Conservation (phyloP, 257 asterid species). For the Galeopsis tetrahit region DNA sequence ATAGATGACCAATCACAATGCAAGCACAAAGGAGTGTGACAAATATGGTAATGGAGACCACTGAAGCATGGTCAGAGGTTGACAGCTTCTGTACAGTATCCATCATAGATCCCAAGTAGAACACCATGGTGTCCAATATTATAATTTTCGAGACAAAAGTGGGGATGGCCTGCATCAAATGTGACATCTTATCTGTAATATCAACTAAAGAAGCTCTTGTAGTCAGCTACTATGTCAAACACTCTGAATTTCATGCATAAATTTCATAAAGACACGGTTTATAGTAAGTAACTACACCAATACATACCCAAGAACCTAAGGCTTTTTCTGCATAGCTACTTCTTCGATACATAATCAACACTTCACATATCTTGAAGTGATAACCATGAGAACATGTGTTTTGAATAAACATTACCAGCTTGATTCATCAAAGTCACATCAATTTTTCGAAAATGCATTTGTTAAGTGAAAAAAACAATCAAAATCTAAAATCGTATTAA, state of each 20-base stretch:
- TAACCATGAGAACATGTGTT: not conserved
- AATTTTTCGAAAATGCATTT: constrained; percentile 5
- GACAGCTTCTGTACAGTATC: constrained; percentile 28
- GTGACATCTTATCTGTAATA: constrained; percentile 15
- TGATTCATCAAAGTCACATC: constrained; percentile 25
- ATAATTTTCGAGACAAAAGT: constrained; percentile 25
- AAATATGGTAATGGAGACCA: constrained; percentile 56
- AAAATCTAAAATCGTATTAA: constrained; percentile 11
- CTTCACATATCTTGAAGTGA: not conserved
- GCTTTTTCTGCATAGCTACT: not conserved
- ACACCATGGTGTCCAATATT: constrained; percentile 35
- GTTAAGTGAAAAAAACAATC: constrained; percentile 12
- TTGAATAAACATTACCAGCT: constrained; percentile 9
- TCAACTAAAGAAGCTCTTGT: not conserved
- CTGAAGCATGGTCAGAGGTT: constrained; percentile 61
- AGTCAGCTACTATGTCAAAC: constrained; percentile 10
- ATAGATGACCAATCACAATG: constrained; percentile 65
- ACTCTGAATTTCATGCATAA: constrained; percentile 1
- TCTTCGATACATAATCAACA: not conserved
- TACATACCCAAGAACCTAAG: not conserved
- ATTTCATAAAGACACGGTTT: constrained; percentile 4
- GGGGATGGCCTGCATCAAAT: constrained; percentile 21
- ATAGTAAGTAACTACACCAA: constrained; percentile 14
- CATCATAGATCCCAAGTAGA: constrained; percentile 37
- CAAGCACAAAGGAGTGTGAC: constrained; percentile 61